Percentiles rank a stretch among this genome's conserved stretches.
Evolutionary conservation across 2,329 filamentous ascomycete genomes (phyloP).

Genomic region (Fonsecaea monophora): DNA sequence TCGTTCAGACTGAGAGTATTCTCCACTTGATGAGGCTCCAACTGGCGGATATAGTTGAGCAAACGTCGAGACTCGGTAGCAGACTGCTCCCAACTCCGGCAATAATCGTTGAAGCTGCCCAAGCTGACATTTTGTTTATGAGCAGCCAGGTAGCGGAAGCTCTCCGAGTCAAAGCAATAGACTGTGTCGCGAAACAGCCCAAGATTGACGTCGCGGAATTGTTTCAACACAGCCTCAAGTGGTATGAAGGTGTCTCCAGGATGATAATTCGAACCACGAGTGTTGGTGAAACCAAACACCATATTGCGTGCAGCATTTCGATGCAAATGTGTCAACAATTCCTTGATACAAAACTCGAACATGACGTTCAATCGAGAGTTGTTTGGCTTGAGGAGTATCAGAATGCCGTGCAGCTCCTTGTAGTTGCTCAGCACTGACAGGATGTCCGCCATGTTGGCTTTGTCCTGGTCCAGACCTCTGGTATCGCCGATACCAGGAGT

Average conservation of each 20-base stretch:
- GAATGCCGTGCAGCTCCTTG: conserved; percentile 50
- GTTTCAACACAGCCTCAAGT: conserved; percentile 43
- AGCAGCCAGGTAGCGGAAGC: conserved; percentile 53
- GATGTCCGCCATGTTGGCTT: conserved; percentile 52
- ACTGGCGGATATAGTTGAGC: conserved; percentile 42
- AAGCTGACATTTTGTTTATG: conserved; percentile 45
- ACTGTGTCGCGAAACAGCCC: conserved; percentile 43
- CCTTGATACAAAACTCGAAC: conserved; percentile 52
- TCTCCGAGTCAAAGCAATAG: conserved; percentile 56
- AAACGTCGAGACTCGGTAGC: conserved; percentile 44
- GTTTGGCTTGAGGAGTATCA: conserved; percentile 55
- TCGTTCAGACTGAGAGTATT: conserved; percentile 52
- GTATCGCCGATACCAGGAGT: conserved; percentile 55
- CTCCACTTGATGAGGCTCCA: conserved; percentile 45
- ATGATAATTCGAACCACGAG: conserved; percentile 50
- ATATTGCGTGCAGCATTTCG: conserved; percentile 50
- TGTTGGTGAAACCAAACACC: conserved; percentile 55
- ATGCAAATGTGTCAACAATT: conserved; percentile 52
- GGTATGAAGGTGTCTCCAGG: conserved; percentile 52
- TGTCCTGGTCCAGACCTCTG: conserved; percentile 48
- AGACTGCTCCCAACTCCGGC: conserved; percentile 50
- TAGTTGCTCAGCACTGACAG: conserved; percentile 46
- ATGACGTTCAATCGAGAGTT: conserved; percentile 47
- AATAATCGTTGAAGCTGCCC: conserved; percentile 45
- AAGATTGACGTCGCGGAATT: conserved; percentile 45